Conservation (phyloP, 768 basidiomycete genomes). For the Floccularia luteovirens region DNA sequence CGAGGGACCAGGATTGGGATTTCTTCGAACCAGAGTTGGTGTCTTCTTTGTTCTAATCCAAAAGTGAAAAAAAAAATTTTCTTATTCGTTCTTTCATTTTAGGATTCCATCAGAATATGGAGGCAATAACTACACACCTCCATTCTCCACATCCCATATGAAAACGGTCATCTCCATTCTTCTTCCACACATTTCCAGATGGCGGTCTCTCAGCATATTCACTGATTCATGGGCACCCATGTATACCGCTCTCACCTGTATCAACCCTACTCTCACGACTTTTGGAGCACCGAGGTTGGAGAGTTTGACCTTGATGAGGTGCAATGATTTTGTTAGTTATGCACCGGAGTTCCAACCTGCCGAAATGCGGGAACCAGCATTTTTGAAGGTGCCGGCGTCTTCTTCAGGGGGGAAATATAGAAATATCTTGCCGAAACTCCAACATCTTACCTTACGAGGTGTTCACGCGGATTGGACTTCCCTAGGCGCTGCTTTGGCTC, state of each 20-base stretch:
- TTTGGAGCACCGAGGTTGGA: constrained; percentile 35
- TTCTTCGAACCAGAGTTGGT: constrained; percentile 43
- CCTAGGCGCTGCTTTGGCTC: constrained; percentile 24
- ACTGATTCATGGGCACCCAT: constrained; percentile 55
- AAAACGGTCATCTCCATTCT: constrained; percentile 34
- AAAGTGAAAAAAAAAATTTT: neutral
- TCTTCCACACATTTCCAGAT: constrained; percentile 43
- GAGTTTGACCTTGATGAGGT: constrained; percentile 48
- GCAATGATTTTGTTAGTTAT: constrained; percentile 48
- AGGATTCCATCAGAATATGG: constrained; percentile 20
- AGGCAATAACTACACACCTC: constrained; percentile 19
- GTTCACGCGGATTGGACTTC: constrained; percentile 50
- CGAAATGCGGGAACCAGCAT: constrained; percentile 24
- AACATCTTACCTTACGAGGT: constrained; percentile 42
- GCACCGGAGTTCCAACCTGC: constrained; percentile 34
- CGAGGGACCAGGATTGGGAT: constrained; percentile 52
- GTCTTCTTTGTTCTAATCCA: constrained; percentile 4
- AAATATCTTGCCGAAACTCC: constrained; percentile 33
- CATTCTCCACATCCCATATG: constrained; percentile 39
- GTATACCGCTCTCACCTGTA: constrained; percentile 37
- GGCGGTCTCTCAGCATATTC: constrained; percentile 44
- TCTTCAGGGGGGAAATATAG: constrained; percentile 7
- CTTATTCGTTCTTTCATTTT: constrained; percentile 3
- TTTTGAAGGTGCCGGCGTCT: constrained; percentile 19
- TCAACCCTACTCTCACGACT: constrained; percentile 28